Evolutionary conservation across 306 rosid genomes (phyloP).

Genomic region (Cicer arietinum): DNA sequence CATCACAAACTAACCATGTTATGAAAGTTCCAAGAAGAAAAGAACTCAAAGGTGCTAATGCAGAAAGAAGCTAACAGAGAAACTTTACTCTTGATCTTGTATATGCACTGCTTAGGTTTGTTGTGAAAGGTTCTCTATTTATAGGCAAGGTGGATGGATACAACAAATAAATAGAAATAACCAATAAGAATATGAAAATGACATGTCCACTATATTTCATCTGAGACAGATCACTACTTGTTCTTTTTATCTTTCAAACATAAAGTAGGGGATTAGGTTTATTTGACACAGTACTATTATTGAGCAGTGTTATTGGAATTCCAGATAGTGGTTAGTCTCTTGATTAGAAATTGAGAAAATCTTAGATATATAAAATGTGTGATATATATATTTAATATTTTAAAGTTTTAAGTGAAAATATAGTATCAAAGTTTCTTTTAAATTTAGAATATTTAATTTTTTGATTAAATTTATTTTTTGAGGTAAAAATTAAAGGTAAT

Average conservation of each 20-base stretch:
- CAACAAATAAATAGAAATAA: conserved; percentile 1
- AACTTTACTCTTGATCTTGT: conserved; percentile 15
- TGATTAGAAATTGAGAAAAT: too few species aligned
- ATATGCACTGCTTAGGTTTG: conserved; percentile 33
- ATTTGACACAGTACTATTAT: conserved; percentile 35
- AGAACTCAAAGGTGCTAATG: conserved; percentile 15
- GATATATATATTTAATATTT: too few species aligned
- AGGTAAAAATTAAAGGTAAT: background rate
- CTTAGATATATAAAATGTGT: too few species aligned
- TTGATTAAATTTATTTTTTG: background rate
- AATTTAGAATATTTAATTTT: too few species aligned
- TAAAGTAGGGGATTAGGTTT: conserved; percentile 52
- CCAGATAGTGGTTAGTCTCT: too few species aligned
- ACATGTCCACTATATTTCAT: conserved; percentile 45
- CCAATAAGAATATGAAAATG: conserved; percentile 42
- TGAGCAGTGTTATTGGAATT: too few species aligned
- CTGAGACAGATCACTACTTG: conserved; percentile 47
- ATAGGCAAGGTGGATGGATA: conserved; percentile 53
- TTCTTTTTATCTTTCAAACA: background rate
- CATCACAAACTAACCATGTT: conserved; percentile 51
- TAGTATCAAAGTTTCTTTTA: too few species aligned
- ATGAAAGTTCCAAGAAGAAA: conserved; percentile 31
- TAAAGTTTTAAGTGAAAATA: too few species aligned
- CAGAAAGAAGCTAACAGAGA: conserved; percentile 33
- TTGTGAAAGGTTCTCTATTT: conserved; percentile 57